Base-by-base conservation (phyloP, 2,329 filamentous ascomycete genomes). In the Karstenula rhodostoma region DNA sequence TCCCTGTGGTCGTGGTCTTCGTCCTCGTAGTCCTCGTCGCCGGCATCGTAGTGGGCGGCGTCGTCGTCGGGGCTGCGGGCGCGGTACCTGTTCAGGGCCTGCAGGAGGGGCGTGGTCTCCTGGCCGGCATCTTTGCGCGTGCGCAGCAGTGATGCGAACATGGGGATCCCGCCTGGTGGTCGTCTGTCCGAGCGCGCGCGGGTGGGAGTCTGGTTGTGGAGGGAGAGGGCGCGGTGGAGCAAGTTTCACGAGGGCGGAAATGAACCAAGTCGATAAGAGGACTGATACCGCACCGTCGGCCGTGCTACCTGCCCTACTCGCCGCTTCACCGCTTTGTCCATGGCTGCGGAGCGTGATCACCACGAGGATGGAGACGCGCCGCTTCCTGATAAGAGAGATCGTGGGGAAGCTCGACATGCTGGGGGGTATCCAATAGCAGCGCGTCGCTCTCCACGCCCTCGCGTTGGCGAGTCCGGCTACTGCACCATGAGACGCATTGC, bases 131-230 rank as follows among this genome's bases (percentile, higher is more conserved):
- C 66, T 64, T 72, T 71, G 49, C 67, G 73, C 40, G 70, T 67
- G 59, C 69, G 66, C 68, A 78, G 63, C 43, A 78, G 67, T 69
- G 77, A 78, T 60, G 73, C 69, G 66, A 79, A 78, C 77, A 79
- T 79, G 68, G 64, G 64, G 66, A 68, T 57, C 51, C 50, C 50
- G 54, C 56, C 65, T 59, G 58, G 54, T 51, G 47, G 63, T 51
- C 49, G 17, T 44, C 49, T 19, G 55, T 61, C 61, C 44, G 23
- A 22, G 48, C 48, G 37, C 17, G 59, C 27, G 47, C 32, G 56
- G 48, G 51, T 49, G 44, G 35, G 54, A 48, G 53, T 48, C 57
- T 62, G 51, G 61, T 60, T 53, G 51, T 23, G 33, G 33, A 22
- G 32, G 35, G 50, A 54, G 49, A 15, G 46, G 15, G 47, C 37